Conservation (phyloP, 768 basidiomycete species). For the Pulveroboletus sp. region DNA sequence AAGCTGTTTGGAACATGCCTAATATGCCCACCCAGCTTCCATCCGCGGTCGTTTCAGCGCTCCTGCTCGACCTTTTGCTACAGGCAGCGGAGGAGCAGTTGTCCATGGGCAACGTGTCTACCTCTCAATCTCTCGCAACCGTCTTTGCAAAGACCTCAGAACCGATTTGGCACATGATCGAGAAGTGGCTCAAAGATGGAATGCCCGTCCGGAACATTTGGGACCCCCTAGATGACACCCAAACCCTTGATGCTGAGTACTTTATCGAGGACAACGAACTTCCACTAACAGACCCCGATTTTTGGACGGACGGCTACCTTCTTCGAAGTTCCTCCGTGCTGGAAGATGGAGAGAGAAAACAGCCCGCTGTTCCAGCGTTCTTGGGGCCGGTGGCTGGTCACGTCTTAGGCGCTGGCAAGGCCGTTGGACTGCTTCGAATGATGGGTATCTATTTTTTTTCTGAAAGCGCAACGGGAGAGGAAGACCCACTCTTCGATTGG, state of each 20-base stretch:
- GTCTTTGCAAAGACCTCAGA: slow-evolving; percentile 61
- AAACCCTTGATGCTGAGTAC: slow-evolving; percentile 63
- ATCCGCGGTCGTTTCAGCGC: slow-evolving; percentile 51
- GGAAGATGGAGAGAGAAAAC: slow-evolving; percentile 23
- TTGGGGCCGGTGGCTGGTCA: slow-evolving; percentile 54
- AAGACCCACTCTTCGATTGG: slow-evolving; percentile 34
- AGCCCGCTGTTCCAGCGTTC: slow-evolving; percentile 49
- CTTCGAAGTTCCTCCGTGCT: slow-evolving; percentile 40
- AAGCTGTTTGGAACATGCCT: slow-evolving; percentile 38
- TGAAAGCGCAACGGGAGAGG: slow-evolving; percentile 19
- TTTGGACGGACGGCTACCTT: slow-evolving; percentile 72
- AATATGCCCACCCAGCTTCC: slow-evolving; percentile 37
- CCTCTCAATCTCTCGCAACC: slow-evolving; percentile 52
- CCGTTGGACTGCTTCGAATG: slow-evolving; percentile 66
- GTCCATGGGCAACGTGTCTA: slow-evolving; percentile 51
- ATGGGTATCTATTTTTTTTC: slow-evolving; percentile 32
- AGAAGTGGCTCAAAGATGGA: slow-evolving; percentile 68
- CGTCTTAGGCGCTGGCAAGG: slow-evolving; percentile 68
- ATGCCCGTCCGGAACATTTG: slow-evolving; percentile 48
- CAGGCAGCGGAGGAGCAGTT: slow-evolving; percentile 51
- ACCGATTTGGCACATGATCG: slow-evolving; percentile 70
- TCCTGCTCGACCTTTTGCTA: slow-evolving; percentile 61
- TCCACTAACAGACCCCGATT: slow-evolving; percentile 63
- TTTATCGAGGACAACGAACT: slow-evolving; percentile 74
- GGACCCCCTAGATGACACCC: slow-evolving; percentile 18